Conservation (phyloP, 768 basidiomycete species). For the Gloeopeniophorella convolvens region DNA sequence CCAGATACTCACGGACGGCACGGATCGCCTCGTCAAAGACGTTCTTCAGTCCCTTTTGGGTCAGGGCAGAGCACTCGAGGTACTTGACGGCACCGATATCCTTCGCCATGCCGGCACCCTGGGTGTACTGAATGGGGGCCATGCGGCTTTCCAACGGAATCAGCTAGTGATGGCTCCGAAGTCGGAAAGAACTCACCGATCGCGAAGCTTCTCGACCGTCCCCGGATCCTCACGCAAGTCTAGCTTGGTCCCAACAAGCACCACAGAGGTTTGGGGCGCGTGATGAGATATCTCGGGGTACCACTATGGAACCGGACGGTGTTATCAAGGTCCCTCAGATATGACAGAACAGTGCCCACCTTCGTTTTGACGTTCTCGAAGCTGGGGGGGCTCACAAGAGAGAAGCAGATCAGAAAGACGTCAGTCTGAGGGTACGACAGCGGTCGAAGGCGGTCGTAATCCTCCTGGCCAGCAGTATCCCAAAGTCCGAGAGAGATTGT, state of each 20-base stretch:
- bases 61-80: conserved; percentile 91
- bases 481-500: conserved; percentile 97
- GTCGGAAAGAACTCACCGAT: conserved; percentile 49
- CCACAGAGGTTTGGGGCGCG: conserved; percentile 87
- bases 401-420: conserved; percentile 99
- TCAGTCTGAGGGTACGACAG: conserved; percentile 99
- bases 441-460: conserved; percentile 96
- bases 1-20: conserved; percentile 71
- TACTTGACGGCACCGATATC: conserved; percentile 97
- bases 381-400: conserved; percentile 93
- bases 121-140: conserved; percentile 88
- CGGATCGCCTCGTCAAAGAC: conserved; percentile 99
- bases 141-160: conserved; percentile 58
- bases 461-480: conserved; percentile 99
- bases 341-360: conserved; percentile 37
- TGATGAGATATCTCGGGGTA: conserved; percentile 97
- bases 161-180: not conserved
- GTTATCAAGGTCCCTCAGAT: not conserved
- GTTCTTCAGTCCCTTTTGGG: conserved; percentile 97
- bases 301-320: conserved; percentile 50
- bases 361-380: conserved; percentile 99
- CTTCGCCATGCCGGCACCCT: conserved; percentile 85
- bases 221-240: conserved; percentile 93
- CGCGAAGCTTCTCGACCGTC: conserved; percentile 89
- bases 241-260: conserved; percentile 94